Evolutionary conservation across 108 stramenopile species (phyloP), one percentile per base, ranked within the genome.

Genomic region (Mediolabrus comicus): DNA sequence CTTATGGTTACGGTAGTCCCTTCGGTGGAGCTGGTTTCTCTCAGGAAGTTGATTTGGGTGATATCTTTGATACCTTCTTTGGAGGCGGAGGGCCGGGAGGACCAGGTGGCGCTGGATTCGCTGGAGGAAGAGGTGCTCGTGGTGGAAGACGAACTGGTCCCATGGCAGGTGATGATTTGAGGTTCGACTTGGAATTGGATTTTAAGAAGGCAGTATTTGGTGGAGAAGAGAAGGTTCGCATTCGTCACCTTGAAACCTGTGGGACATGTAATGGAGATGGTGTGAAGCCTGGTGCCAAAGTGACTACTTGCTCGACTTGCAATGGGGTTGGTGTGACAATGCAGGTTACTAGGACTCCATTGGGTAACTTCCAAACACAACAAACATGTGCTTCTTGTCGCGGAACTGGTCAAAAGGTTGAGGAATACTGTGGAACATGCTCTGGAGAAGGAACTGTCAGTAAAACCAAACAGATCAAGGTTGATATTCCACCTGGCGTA

Each of bases 161-260:
- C 33, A 81, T 91, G 49, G 82, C 86, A 38, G 96, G 96, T 16
- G 95, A 96, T 76, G 96, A 96, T 71, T 82, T 87, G 65, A 74
- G 97, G 38, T 94, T 95, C 69, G 97, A 98, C 73, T 76, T 98
- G 57, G 92, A 94, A 53, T 81, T 98, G 57, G 91, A 95, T 77
- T 98, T 98, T 77, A 95, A 94, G 88, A 97, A 95, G 53, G 95
- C 91, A 6, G 83, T 95, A n/a, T 98, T 98, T 71, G 97, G 97
- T 39, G 95, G 94, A 27, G 94, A 96, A 67, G 96, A 98, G 80
- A 94, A 92, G 86, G 96, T 97, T 1, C 79, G 92, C 22, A 97
- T 98, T 61, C 90, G 94, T 4, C 97, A 98, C 70, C 72, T 94
- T 71, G 97, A 98, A 66, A 87, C 78, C 7, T 98, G 97, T 77